Evolutionary conservation across 768 basidiomycete genomes (phyloP).

Genomic region (Pleurotus sapidus): DNA sequence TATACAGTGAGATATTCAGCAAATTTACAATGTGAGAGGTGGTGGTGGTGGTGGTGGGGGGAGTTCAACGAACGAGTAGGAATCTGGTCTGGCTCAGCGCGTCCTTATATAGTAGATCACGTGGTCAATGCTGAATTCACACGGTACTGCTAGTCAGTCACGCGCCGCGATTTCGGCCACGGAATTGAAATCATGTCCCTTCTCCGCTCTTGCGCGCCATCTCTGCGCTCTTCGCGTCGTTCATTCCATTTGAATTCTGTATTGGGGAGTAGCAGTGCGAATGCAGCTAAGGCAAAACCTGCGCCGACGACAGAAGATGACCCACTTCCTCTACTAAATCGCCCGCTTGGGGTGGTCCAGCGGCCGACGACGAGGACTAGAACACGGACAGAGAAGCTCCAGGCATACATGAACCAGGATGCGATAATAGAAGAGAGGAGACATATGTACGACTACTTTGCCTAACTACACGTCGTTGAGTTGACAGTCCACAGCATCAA

Average conservation of each 20-base stretch:
- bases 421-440: constrained; percentile 66
- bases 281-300: neutral
- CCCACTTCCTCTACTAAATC: constrained; percentile 38
- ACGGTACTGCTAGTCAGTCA: constrained; percentile 3
- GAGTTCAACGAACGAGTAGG: constrained; percentile 33
- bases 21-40: constrained; percentile 12
- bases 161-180: neutral
- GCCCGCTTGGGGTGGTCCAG: constrained; percentile 77
- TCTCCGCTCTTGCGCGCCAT: neutral
- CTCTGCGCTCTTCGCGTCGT: neutral
- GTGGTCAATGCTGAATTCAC: constrained; percentile 21
- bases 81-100: constrained; percentile 32
- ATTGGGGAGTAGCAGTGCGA: neutral
- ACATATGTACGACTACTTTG: constrained; percentile 43
- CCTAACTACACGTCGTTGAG: neutral
- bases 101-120: constrained; percentile 35
- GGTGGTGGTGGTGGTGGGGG: constrained; percentile 26
- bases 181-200: neutral
- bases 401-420: constrained; percentile 71
- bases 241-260: neutral
- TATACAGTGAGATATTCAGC: constrained; percentile 15
- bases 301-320: constrained; percentile 15
- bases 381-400: constrained; percentile 59
- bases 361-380: constrained; percentile 59
- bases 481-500: constrained; percentile 33